These are phyloP conservation scores for Phialophora expanda DNA, from an alignment of 2,329 filamentous ascomycete genomes.

Conservation along the genomic window DNA sequence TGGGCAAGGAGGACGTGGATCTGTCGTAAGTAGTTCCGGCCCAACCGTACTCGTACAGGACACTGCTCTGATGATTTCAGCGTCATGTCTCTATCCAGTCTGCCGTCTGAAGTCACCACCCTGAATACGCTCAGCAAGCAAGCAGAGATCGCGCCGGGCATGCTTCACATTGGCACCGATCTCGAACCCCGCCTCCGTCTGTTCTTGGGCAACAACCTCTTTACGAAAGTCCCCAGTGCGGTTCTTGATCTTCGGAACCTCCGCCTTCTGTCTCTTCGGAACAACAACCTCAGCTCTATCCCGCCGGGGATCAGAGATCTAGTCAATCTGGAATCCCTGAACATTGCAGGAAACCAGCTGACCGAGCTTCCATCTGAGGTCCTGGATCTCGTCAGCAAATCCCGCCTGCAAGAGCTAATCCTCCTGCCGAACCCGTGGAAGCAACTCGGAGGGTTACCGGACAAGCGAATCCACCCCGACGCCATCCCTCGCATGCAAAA, in stretches of 20 bases:
- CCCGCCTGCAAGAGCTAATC: constrained; percentile 26
- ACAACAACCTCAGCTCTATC: constrained; percentile 52
- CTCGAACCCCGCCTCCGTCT: constrained; percentile 51
- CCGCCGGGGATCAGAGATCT: constrained; percentile 50
- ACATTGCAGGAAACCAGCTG: constrained; percentile 52
- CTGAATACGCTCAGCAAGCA: constrained; percentile 36
- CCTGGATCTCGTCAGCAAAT: constrained; percentile 45
- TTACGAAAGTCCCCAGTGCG: constrained; percentile 47
- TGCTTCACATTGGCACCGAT: constrained; percentile 34
- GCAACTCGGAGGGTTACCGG: neutral
- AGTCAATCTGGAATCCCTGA: constrained; percentile 51
- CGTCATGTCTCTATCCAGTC: constrained; percentile 25
- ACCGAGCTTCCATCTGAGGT: constrained; percentile 53
- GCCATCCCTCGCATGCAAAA: neutral
- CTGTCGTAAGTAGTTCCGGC: constrained; percentile 47
- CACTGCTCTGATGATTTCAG: constrained; percentile 13
- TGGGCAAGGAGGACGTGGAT: constrained; percentile 52
- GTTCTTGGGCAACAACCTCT: constrained; percentile 51
- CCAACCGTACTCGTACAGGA: neutral
- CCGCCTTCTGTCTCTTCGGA: constrained; percentile 53
- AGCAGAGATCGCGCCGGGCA: constrained; percentile 34
- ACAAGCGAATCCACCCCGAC: neutral
- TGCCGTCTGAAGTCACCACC: constrained; percentile 30
- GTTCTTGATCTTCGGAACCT: constrained; percentile 51
- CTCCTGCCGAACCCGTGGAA: constrained; percentile 36